A percentile compares a stretch with the other conserved stretches of the same genome.
These are phyloP conservation scores for Trichoderma pleuroti DNA, from an alignment of 2,329 filamentous ascomycete species.

Conservation along the genomic window DNA sequence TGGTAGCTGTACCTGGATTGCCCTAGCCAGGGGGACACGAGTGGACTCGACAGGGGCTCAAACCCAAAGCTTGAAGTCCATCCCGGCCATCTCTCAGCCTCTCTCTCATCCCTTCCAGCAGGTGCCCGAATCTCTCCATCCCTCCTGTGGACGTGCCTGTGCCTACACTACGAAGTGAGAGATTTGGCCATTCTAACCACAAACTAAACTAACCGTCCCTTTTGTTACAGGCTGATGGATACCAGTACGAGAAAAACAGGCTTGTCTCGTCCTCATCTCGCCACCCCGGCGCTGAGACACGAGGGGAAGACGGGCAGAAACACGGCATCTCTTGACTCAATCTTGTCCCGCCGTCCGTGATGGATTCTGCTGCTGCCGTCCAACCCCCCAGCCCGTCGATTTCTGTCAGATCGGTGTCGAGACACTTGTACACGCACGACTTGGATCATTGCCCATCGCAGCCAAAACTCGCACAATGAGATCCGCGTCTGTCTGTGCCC, in stretches of 20 bases:
- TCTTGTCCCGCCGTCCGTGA: neutral
- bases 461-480: neutral
- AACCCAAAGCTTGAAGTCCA: neutral
- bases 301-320: neutral
- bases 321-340: neutral
- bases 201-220: neutral
- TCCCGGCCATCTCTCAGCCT: neutral
- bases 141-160: neutral
- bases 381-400: neutral
- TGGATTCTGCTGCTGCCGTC: neutral
- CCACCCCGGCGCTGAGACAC: neutral
- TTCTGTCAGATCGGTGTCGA: neutral
- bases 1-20: neutral
- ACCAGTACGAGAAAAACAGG: neutral
- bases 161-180: neutral
- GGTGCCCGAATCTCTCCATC: neutral
- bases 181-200: neutral
- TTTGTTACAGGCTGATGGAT: neutral
- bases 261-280: neutral
- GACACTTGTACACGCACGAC: neutral
- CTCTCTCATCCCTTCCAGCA: neutral
- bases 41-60: neutral
- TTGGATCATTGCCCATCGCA: neutral
- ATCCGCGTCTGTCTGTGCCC: neutral
- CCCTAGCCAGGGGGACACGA: neutral